Conservation (phyloP, 768 basidiomycete species). For the Pulveroboletus sp. region DNA sequence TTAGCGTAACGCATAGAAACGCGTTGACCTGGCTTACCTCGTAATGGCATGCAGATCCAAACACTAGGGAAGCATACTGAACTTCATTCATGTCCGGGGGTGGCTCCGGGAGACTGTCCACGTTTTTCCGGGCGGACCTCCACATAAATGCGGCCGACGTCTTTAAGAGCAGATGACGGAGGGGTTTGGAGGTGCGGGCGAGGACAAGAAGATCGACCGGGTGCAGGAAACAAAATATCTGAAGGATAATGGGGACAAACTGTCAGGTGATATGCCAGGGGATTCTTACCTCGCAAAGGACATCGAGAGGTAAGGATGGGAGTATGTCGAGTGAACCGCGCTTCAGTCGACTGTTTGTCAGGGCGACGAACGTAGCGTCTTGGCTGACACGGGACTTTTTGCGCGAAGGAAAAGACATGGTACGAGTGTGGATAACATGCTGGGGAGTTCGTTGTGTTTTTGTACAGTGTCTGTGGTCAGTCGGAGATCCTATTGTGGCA, state of each 20-base stretch:
- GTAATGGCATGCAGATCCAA: constrained; percentile 43
- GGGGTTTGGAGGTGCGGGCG: constrained; percentile 37
- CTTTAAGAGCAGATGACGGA: constrained; percentile 38
- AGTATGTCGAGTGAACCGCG: constrained; percentile 27
- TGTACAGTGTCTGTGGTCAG: neutral
- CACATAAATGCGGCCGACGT: constrained; percentile 28
- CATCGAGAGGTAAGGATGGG: constrained; percentile 31
- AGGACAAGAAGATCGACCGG: constrained; percentile 45
- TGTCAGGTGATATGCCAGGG: neutral
- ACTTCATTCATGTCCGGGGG: constrained; percentile 46
- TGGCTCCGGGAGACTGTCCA: constrained; percentile 40
- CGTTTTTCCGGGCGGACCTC: constrained; percentile 32
- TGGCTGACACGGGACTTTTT: neutral
- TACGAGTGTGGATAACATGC: neutral
- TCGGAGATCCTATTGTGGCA: neutral
- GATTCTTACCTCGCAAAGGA: constrained; percentile 23
- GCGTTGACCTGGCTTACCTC: constrained; percentile 8
- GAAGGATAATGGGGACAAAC: neutral
- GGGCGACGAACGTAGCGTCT: neutral
- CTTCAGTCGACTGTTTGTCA: constrained; percentile 2
- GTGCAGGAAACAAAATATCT: constrained; percentile 43
- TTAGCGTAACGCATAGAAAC: neutral
- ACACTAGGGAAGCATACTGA: constrained; percentile 47
- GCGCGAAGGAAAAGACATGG: constrained; percentile 6
- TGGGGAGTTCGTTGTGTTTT: neutral